Base-by-base conservation (phyloP, 257 asterid species). In the Prunella vulgaris region DNA sequence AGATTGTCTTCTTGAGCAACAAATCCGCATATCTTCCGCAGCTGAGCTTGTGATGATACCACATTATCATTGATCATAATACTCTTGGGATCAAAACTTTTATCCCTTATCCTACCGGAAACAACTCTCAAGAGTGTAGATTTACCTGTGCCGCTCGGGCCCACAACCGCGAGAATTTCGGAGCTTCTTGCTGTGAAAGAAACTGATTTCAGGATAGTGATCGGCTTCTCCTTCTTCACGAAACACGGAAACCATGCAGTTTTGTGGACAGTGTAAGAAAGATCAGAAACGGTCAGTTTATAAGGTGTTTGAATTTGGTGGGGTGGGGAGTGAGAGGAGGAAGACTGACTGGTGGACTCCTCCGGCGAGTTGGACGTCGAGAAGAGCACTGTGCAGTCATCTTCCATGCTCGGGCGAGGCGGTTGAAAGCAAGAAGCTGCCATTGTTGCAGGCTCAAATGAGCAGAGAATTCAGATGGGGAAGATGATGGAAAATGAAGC, bases 81-180 rank as follows among this genome's bases (percentile, higher is more conserved):
- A 66, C 78, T 83, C 49, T 77, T 84, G 10, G 85, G 84, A 52
- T 83, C 84, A 46, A 88, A 89, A 24, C 78, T 84, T 15, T 32
- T 72, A 58, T 85, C 78, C 27, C 60, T 79, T 17, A 85, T 81
- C 74, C 96, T 76, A 48, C 97, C 97, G 0, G 93, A 85, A 13
- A 89, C 80, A 3, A 83, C 74, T 70, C 89, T 80, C 33, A 87
- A 46, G 59, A 91, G 88, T 1, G 96, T 82, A 6, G 96, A 91
- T 72, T 88, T 91, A 6, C 96, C 97, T 0, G 97, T 88, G 14
- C 97, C 97, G 37, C 97, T 88, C 0, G 97, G 96, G 80, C 97
- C 97, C 1, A 87, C 93, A 1, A 91, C 68, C 0, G 96, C 95
- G 24, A 87, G 78, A 76, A 89, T 75, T 77, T 87, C 92, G 0